These are phyloP conservation scores for Sphaerulina musiva DNA, from an alignment of 2,329 filamentous ascomycete genomes.

Conservation along the genomic window DNA sequence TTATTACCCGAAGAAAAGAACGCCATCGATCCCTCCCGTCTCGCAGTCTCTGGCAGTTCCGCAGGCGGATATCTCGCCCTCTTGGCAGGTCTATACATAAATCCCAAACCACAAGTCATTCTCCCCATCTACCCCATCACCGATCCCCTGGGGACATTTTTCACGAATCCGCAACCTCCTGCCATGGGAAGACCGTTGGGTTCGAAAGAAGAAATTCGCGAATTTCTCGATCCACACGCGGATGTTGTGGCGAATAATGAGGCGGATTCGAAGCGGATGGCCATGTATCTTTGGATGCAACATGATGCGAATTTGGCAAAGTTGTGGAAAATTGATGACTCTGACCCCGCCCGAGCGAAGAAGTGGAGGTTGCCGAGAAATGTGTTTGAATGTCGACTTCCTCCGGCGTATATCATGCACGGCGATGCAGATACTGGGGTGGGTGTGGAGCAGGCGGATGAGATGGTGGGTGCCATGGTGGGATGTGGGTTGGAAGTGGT, in stretches of 20 bases:
- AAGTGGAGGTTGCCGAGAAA: slow-evolving; percentile 26
- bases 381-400: slow-evolving; percentile 20
- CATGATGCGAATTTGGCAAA: slow-evolving; percentile 26
- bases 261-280: slow-evolving; percentile 12
- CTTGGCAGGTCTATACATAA: slow-evolving; percentile 28
- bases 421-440: slow-evolving; percentile 27
- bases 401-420: slow-evolving; percentile 29
- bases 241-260: slow-evolving; percentile 24
- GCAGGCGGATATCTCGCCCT: slow-evolving; percentile 31
- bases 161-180: slow-evolving; percentile 27
- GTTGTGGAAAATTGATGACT: slow-evolving; percentile 19
- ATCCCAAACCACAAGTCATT: slow-evolving; percentile 31
- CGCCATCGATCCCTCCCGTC: slow-evolving; percentile 18
- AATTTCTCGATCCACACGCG: slow-evolving; percentile 23
- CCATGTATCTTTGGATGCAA: slow-evolving; percentile 29
- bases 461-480: slow-evolving; percentile 28
- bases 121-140: slow-evolving; percentile 32
- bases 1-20: slow-evolving; percentile 2
- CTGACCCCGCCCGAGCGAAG: slow-evolving; percentile 16
- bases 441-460: slow-evolving; percentile 30
- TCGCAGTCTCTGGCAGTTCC: slow-evolving; percentile 29
- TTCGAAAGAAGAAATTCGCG: slow-evolving; percentile 15
- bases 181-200: slow-evolving; percentile 16
- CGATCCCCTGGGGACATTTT: slow-evolving; percentile 30
- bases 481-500: slow-evolving; percentile 24